Percentiles rank a stretch among this genome's conserved stretches.
Evolutionary conservation across 257 asterid genomes (phyloP).

Genomic region (Knoxia roxburghii): DNA sequence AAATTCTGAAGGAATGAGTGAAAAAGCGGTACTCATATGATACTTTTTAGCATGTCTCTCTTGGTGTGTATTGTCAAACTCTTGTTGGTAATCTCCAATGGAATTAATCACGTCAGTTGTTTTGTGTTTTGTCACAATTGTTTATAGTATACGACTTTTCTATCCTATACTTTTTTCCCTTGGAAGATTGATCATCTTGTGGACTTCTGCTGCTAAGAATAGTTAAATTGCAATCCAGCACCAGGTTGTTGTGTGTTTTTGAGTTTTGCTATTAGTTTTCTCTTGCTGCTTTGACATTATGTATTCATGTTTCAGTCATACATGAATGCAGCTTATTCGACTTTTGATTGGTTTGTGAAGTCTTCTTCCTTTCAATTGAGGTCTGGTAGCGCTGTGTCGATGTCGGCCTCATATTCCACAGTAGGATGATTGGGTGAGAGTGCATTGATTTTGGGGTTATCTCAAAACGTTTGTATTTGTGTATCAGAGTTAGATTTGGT

Average conservation of each 20-base stretch:
- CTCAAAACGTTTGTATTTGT: background rate
- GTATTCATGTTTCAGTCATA: background rate
- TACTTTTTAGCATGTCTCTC: too few relatives aligned
- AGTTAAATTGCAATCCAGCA: background rate
- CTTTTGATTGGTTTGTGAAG: background rate
- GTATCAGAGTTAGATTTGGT: too few relatives aligned
- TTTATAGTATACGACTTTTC: too few relatives aligned
- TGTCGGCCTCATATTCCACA: background rate
- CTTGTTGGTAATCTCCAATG: background rate
- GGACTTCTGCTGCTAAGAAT: background rate
- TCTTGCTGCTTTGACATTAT: background rate
- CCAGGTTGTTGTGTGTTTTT: background rate
- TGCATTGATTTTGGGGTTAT: background rate
- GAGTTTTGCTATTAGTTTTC: background rate
- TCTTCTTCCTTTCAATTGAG: background rate
- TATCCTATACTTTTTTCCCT: background rate
- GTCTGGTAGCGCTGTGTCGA: background rate
- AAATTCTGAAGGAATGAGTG: background rate
- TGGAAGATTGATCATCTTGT: background rate
- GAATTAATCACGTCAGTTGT: background rate
- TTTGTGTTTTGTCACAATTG: background rate
- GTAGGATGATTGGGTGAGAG: background rate
- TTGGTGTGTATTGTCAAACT: background rate
- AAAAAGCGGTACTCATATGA: background rate
- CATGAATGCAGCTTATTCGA: background rate